A percentile compares a stretch with the other conserved stretches of the same genome.
phyloP scores from a whole-genome alignment of 2,329 filamentous ascomycete species.

The Cladophialophora yegresii region DNA sequence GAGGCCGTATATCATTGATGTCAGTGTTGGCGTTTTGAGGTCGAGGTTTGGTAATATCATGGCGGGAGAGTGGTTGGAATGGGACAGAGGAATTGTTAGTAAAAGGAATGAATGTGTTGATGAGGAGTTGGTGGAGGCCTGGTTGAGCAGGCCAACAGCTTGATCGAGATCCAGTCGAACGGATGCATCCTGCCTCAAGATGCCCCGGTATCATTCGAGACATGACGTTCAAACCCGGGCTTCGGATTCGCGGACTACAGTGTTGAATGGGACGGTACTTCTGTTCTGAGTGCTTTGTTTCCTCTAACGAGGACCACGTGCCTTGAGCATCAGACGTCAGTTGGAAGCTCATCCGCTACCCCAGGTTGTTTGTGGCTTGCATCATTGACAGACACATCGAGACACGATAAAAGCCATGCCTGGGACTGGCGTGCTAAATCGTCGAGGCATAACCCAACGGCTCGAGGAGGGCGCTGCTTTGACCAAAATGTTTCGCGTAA shows the following conservation, averaged over 20 bases:
- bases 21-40: slow-evolving; percentile 62
- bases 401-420: background rate
- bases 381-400: background rate
- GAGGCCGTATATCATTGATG: slow-evolving; percentile 60
- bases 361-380: background rate
- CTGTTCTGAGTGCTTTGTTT: background rate
- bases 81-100: slow-evolving; percentile 60
- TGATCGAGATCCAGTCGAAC: background rate
- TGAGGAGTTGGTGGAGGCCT: slow-evolving; percentile 38
- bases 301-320: background rate
- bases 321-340: background rate
- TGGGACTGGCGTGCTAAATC: background rate
- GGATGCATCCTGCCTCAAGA: background rate
- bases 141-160: slow-evolving; percentile 28
- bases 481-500: background rate
- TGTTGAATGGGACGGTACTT: background rate
- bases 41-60: slow-evolving; percentile 53
- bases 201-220: background rate
- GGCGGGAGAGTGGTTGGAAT: slow-evolving; percentile 63
- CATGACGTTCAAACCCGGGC: background rate
- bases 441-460: background rate
- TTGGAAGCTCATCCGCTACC: background rate
- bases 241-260: background rate
- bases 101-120: slow-evolving; percentile 58
- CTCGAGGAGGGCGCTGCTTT: background rate